These are phyloP conservation scores for Physcia stellaris DNA, from an alignment of 495 filamentous ascomycete genomes.

Conservation along the genomic window DNA sequence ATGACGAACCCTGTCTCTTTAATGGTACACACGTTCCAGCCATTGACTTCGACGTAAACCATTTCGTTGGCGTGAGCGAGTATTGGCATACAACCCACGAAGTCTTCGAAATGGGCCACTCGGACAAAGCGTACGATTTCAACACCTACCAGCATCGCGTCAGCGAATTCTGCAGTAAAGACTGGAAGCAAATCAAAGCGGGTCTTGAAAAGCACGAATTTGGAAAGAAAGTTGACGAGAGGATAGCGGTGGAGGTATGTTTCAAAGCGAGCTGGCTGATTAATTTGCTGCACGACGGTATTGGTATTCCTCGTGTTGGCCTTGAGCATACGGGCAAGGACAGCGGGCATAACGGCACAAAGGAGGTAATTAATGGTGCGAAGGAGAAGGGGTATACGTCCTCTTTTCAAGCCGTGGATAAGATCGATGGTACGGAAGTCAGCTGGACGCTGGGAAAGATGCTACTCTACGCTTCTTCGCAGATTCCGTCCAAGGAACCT, in stretches of 20 bases:
- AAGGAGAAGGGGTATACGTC: conserved; percentile 72
- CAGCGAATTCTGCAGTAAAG: conserved; percentile 66
- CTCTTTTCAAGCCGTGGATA: conserved; percentile 86
- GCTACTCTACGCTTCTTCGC: conserved; percentile 88
- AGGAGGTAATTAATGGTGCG: conserved; percentile 52
- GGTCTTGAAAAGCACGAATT: conserved; percentile 50
- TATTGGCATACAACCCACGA: conserved; percentile 99
- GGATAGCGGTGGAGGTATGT: conserved; percentile 71
- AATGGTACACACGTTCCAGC: conserved; percentile 84
- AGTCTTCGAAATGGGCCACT: conserved; percentile 69
- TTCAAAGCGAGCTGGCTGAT: conserved; percentile 98
- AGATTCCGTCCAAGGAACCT: conserved; percentile 50
- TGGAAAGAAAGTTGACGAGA: conserved; percentile 63
- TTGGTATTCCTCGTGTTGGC: conserved; percentile 83
- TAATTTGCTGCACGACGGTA: conserved; percentile 88
- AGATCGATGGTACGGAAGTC: conserved; percentile 86
- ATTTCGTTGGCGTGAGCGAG: conserved; percentile 95
- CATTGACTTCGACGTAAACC: conserved; percentile 95
- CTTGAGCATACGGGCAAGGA: conserved; percentile 45
- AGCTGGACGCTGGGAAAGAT: conserved; percentile 98
- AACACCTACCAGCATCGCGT: conserved; percentile 80
- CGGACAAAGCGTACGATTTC: conserved; percentile 82
- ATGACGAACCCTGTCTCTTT: conserved; percentile 73
- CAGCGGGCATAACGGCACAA: conserved; percentile 53
- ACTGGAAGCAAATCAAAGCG: conserved; percentile 61